Evolutionary conservation across 345 rosid species (phyloP), one percentile per base, ranked within the genome.

Genomic region (Conringia planisiliqua): DNA sequence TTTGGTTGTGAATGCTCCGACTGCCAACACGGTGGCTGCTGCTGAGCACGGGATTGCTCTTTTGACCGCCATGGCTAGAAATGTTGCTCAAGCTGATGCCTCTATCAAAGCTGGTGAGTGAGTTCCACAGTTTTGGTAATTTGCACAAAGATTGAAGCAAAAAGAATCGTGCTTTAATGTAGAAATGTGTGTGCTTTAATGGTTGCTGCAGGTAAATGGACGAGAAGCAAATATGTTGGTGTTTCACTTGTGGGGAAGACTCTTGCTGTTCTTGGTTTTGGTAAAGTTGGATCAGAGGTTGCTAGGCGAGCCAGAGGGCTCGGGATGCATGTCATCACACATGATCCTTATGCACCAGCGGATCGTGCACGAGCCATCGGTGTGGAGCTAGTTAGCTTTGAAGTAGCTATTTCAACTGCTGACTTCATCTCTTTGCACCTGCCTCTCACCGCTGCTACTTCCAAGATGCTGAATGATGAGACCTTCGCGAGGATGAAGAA

Each of bases 21-120:
- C 89, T 2, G 86, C 89, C 0, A 85, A 85, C 62, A 85, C 86
- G 4, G 73, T 83, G 20, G 86, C 89, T 10, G 89, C 89, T 42
- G 89, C 86, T 0, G 86, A 85, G 43, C 89, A 85, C 39, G 89
- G 85, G 35, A 82, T 85, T 38, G 89, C 87, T 9, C 77, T 85
- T 76, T 57, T 85, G 13, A 68, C 83, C 24, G 74, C 87, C 20
- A 82, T 83, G 85, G 81, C 87, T 44, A 75, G 89, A n/a, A 85
- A 85, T 56, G 66, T 85, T 30, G 83, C 89, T 61, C 87, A 83
- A 60, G 85, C 85, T 51, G 83, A 83, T 83, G 84, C 87, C 50
- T 85, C 89, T 36, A 48, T 86, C 46, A 88, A 88, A 76, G 73
- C 90, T 55, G 92, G 92, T 88, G 10, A 59, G 92, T 88, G 10